Evolutionary conservation across 2,329 filamentous ascomycete genomes (phyloP), one percentile per base, ranked within the genome.

Genomic region (Ascocoryne sarcoides): DNA sequence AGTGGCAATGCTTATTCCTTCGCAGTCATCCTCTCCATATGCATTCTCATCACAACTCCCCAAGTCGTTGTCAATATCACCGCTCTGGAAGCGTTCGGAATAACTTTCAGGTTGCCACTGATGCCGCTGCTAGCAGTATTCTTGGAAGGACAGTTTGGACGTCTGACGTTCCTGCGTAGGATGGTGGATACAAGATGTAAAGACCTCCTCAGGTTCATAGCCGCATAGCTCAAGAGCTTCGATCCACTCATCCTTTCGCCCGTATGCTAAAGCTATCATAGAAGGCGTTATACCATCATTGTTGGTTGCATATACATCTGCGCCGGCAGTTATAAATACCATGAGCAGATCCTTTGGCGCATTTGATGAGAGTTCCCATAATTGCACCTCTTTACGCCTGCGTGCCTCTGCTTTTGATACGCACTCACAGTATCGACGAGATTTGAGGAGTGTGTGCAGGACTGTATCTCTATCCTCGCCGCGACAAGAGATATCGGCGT

Each of bases 181-280:
- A n/a, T 28, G 2, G 16, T 31, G n/a, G 9, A 21, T 29, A 36
- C 31, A 39, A 32, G 12, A 31, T 37, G 16, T 17, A 12, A 41
- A 32, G 29, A 50, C 37, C 20, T 38, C 32, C 16, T 37, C 21
- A 19, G n/a, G 1, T 31, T 49, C 40, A 21, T 30, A 49, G 9
- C 46, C 46, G 30, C 48, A 49, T 21, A 30, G 7, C 16, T 42
- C 18, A 32, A 51, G 46, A 20, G 46, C 48, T 40, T 51, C 37
- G 10, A 33, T 28, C 48, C 48, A 51, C 20, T 47, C 46, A 2
- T 35, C 18, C 7, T 19, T 23, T 28, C 41, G 39, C 5, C 39
- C 36, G 14, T 44, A 38, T 16, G 29, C 18, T 8, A 3, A 3
- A 9, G 48, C 48, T 4, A 37, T 15, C 20, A 35, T 40, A 23